Evolutionary conservation across 768 basidiomycete species (phyloP), one percentile per base, ranked within the genome.

Genomic region (Udeniomyces megalosporus): DNA sequence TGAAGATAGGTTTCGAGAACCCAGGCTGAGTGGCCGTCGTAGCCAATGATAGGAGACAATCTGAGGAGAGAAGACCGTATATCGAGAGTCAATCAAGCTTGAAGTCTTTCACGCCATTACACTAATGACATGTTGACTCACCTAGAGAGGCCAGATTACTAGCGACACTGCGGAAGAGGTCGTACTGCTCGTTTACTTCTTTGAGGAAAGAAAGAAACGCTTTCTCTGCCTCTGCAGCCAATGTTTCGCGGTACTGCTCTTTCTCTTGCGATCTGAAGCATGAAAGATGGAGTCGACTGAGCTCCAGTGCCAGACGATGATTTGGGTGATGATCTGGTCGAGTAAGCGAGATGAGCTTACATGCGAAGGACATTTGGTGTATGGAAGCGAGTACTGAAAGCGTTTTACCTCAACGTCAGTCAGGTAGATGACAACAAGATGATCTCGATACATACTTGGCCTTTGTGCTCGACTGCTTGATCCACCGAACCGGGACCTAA

Each of bases 41-140:
- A 0, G 91, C 86, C 15, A 97, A 77, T 68, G 88, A 88, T 61
- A 85, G 75, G 64, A 99, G 75, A 70, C 92, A 95, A 74, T 99
- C 90, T 28, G 68, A 44, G 15, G 34, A 24, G 28, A 50, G 29
- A 20, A 31, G 22, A 48, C 22, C 24, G 12, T 17, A 42, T 8
- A 42, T 8, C 38, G 17, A 8, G 10, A 42, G 38, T 42, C 17
- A 8, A 24, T n/a, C 34, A n/a, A 12, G 7, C 4, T 3, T 14
- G n/a, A n/a, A 29, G 8, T 31, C 53, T 2, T 32, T 32, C 7
- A 22, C 4, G 44, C 12, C 7, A 4, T n/a, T 28, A 1, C 14
- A 29, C 6, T 1, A 17, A 32, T 47, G 24, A 48, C 20, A 38
- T 20, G 58, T 38, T 20, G 57, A 52, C 67, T 20, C 5, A 68